These are phyloP conservation scores for Chondrostereum purpureum DNA, from an alignment of 1,284 basidiomycete species.

Conservation along the genomic window DNA sequence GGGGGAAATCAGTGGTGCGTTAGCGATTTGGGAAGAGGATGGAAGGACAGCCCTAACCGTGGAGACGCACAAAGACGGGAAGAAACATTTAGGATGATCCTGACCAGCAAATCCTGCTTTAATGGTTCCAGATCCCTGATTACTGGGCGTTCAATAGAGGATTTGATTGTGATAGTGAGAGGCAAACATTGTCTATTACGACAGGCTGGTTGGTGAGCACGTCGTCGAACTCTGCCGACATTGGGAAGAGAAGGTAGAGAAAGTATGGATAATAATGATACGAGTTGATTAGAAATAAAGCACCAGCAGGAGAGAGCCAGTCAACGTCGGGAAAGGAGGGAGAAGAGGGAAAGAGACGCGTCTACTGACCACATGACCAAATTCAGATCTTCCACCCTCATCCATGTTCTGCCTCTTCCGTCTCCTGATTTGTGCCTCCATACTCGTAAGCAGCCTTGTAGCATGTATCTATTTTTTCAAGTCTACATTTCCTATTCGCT, in stretches of 20 bases:
- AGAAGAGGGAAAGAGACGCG: background rate
- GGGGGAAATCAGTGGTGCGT: conserved; percentile 9
- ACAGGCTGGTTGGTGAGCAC: conserved; percentile 90
- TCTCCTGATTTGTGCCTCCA: conserved; percentile 7
- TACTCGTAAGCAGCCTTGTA: conserved; percentile 19
- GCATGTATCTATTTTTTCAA: conserved; percentile 15
- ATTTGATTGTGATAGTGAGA: conserved; percentile 14
- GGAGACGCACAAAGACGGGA: conserved; percentile 88
- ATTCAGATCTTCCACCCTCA: background rate
- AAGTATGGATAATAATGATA: too few relatives aligned
- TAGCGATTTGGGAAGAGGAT: conserved; percentile 15
- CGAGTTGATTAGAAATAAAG: too few relatives aligned
- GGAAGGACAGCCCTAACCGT: conserved; percentile 28
- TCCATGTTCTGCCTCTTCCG: conserved; percentile 4
- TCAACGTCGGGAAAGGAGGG: too few relatives aligned
- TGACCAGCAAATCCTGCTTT: conserved; percentile 98
- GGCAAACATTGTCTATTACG: conserved; percentile 92
- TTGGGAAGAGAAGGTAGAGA: too few relatives aligned
- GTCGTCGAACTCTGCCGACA: conserved; percentile 83
- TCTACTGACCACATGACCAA: too few relatives aligned
- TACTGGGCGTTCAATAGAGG: too few relatives aligned
- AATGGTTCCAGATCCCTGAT: conserved; percentile 93
- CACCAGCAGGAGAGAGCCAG: too few relatives aligned
- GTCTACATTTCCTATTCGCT: conserved; percentile 19
- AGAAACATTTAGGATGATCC: conserved; percentile 97